Conservation (phyloP, 345 rosid genomes). For the Trapa incisa region DNA sequence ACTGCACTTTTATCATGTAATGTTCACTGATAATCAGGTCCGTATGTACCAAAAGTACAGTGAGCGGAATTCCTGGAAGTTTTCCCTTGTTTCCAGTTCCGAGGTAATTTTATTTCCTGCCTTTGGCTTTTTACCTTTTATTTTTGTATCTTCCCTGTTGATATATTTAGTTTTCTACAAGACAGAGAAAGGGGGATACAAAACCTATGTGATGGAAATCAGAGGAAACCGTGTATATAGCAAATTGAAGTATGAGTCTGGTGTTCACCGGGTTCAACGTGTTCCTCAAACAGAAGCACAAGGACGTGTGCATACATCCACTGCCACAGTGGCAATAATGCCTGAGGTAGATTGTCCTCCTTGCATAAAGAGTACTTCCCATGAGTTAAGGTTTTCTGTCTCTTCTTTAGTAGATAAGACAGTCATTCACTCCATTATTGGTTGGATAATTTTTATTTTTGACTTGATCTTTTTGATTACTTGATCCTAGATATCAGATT, state of each 20-base stretch:
- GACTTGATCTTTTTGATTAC: not conserved
- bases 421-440: not conserved
- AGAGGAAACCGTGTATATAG: conserved; percentile 83
- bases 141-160: not conserved
- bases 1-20: conserved; percentile 1
- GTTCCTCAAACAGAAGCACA: conserved; percentile 96
- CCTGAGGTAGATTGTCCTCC: conserved; percentile 51
- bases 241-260: conserved; percentile 88
- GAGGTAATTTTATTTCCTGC: conserved; percentile 32
- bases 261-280: conserved; percentile 92
- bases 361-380: no score
- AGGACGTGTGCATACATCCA: conserved; percentile 93
- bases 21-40: conserved; percentile 30
- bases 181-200: conserved; percentile 95
- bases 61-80: conserved; percentile 74
- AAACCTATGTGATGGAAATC: conserved; percentile 86
- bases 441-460: not conserved
- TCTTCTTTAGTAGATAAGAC: not conserved
- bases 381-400: not conserved
- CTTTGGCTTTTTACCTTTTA: conserved; percentile 3
- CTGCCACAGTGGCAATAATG: conserved; percentile 98
- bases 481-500: not conserved
- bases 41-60: conserved; percentile 85
- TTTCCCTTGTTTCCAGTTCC: conserved; percentile 50
- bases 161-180: conserved; percentile 13